Evolutionary conservation across 2,329 filamentous ascomycete species (phyloP).

Genomic region (Triangularia verruculosa): DNA sequence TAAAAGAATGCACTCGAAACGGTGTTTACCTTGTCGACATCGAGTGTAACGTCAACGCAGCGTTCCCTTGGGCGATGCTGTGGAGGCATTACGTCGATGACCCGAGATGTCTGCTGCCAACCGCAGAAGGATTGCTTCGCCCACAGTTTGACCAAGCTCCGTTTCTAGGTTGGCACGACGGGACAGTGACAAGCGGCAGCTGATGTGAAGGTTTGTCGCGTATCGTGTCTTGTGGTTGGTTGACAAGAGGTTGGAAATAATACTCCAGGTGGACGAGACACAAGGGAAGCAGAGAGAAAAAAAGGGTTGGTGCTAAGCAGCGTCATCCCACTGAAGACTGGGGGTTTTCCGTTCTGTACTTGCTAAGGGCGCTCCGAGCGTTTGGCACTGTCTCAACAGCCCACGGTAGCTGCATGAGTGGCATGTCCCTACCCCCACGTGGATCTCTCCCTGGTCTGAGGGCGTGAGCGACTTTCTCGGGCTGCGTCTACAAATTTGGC

Average conservation of each 20-base stretch:
- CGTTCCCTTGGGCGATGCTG: not conserved
- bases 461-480: not conserved
- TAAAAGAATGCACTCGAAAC: not conserved
- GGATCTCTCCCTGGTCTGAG: not conserved
- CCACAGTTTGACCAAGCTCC: not conserved
- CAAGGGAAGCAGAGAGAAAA: not conserved
- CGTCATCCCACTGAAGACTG: not conserved
- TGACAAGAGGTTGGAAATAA: not conserved
- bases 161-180: not conserved
- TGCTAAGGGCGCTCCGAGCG: not conserved
- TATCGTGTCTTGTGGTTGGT: not conserved
- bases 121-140: not conserved
- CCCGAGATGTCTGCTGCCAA: not conserved
- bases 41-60: not conserved
- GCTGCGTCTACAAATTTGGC: not conserved
- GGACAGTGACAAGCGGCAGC: not conserved
- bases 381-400: not conserved
- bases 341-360: too few relatives aligned
- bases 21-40: not conserved
- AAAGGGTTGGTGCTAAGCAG: too few relatives aligned
- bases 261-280: not conserved
- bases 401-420: not conserved
- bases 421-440: conserved; percentile 4
- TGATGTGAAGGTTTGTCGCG: not conserved
- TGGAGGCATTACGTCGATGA: not conserved